Evolutionary conservation across 1,139 yeast genomes (phyloP).

Genomic region (Sugiyamaella japonica): DNA sequence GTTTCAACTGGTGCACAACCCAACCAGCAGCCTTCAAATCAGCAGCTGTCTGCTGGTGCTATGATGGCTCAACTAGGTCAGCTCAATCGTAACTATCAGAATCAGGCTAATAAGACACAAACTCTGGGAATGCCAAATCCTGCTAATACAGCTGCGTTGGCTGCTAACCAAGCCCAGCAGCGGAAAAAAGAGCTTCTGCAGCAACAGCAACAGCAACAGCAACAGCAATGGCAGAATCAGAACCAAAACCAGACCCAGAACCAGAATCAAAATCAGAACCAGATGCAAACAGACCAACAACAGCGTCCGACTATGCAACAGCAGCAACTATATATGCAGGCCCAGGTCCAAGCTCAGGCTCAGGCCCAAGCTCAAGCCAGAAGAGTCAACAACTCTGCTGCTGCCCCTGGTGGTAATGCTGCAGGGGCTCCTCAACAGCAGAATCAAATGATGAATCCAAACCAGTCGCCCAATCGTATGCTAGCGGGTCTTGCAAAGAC

Average conservation of each 20-base stretch:
- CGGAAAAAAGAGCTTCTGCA: constrained; percentile 24
- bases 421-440: constrained; percentile 17
- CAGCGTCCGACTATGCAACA: constrained; percentile 21
- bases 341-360: not conserved
- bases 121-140: constrained; percentile 15
- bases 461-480: constrained; percentile 16
- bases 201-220: constrained; percentile 29
- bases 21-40: not conserved
- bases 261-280: constrained; percentile 23
- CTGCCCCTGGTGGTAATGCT: constrained; percentile 8
- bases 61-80: constrained; percentile 24
- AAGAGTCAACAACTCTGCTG: constrained; percentile 28
- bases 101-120: constrained; percentile 11
- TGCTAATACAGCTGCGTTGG: constrained; percentile 14
- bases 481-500: constrained; percentile 12
- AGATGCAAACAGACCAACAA: constrained; percentile 21
- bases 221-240: constrained; percentile 18
- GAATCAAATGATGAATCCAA: constrained; percentile 9
- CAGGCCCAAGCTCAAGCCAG: constrained; percentile 30
- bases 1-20: constrained; percentile 4
- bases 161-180: constrained; percentile 13
- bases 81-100: constrained; percentile 7
- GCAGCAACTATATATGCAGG: constrained; percentile 18
- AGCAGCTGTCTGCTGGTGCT: constrained; percentile 21
- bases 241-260: constrained; percentile 22